Conservation (phyloP, 176 grass and related monocot genomes). For the Lolium perenne region DNA sequence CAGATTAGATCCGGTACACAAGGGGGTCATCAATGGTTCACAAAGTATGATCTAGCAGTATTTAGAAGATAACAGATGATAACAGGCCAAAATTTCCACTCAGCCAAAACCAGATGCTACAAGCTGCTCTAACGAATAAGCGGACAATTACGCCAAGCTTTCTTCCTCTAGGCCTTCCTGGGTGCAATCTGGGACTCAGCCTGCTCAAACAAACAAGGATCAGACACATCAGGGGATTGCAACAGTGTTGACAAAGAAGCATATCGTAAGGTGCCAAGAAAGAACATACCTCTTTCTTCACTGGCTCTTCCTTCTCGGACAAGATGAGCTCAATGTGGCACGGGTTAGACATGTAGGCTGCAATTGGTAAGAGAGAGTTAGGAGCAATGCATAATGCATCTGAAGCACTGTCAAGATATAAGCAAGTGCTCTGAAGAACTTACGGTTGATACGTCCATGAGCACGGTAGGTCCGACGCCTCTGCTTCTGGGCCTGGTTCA, state of each 20-base stretch:
- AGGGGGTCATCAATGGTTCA: neutral
- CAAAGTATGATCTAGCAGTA: neutral
- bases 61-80: neutral
- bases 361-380: neutral
- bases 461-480: slow-evolving; percentile 70
- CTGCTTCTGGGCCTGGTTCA: slow-evolving; percentile 82
- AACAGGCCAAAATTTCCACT: slow-evolving; percentile 45
- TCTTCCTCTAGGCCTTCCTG: slow-evolving; percentile 62
- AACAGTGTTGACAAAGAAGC: neutral
- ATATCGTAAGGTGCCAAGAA: too few species aligned
- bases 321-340: slow-evolving; percentile 89
- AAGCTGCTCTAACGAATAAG: slow-evolving; percentile 32
- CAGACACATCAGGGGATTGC: neutral
- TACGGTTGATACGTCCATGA: slow-evolving; percentile 78
- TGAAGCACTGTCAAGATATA: neutral
- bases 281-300: slow-evolving; percentile 72
- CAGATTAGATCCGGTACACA: neutral
- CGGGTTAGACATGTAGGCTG: slow-evolving; percentile 85
- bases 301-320: slow-evolving; percentile 81
- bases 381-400: neutral
- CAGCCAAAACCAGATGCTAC: slow-evolving; percentile 20
- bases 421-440: neutral
- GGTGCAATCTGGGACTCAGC: slow-evolving; percentile 74
- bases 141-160: neutral
- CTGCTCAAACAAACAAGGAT: slow-evolving; percentile 36